phyloP scores from a whole-genome alignment of 2,329 filamentous ascomycete species.

The Pyrenophora seminiperda region DNA sequence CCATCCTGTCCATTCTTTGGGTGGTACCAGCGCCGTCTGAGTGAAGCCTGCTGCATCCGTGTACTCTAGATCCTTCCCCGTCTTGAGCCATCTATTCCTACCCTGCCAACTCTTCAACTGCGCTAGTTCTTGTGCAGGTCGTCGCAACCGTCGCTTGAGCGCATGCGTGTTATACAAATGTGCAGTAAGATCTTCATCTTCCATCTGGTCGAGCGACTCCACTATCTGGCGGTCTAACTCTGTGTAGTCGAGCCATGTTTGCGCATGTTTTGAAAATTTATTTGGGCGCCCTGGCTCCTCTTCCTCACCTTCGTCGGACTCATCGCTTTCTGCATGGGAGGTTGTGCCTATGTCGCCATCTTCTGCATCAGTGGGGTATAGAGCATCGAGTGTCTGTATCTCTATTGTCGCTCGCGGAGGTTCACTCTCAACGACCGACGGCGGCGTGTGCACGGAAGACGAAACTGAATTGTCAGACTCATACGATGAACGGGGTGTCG shows the following conservation, averaged over 20 bases:
- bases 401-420: slow-evolving; percentile 13
- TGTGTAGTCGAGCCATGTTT: slow-evolving; percentile 70
- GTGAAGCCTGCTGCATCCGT: slow-evolving; percentile 34
- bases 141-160: slow-evolving; percentile 61
- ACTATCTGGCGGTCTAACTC: slow-evolving; percentile 66
- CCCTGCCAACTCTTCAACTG: slow-evolving; percentile 44
- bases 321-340: slow-evolving; percentile 19
- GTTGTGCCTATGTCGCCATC: slow-evolving; percentile 26
- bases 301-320: slow-evolving; percentile 9
- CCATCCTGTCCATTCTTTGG: slow-evolving; percentile 81
- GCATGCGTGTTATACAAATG: slow-evolving; percentile 82
- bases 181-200: slow-evolving; percentile 69
- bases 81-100: slow-evolving; percentile 50
- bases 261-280: slow-evolving; percentile 69
- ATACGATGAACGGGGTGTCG: slow-evolving; percentile 18
- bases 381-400: slow-evolving; percentile 12
- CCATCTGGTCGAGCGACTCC: slow-evolving; percentile 65
- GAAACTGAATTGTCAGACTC: slow-evolving; percentile 17
- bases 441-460: slow-evolving; percentile 11
- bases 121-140: slow-evolving; percentile 19
- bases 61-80: slow-evolving; percentile 34
- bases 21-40: slow-evolving; percentile 50
- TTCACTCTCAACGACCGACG: slow-evolving; percentile 6
- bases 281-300: slow-evolving; percentile 58
- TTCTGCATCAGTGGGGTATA: slow-evolving; percentile 4